Conservation (phyloP, 768 basidiomycete species). For the Rhizopogon vinicolor region DNA sequence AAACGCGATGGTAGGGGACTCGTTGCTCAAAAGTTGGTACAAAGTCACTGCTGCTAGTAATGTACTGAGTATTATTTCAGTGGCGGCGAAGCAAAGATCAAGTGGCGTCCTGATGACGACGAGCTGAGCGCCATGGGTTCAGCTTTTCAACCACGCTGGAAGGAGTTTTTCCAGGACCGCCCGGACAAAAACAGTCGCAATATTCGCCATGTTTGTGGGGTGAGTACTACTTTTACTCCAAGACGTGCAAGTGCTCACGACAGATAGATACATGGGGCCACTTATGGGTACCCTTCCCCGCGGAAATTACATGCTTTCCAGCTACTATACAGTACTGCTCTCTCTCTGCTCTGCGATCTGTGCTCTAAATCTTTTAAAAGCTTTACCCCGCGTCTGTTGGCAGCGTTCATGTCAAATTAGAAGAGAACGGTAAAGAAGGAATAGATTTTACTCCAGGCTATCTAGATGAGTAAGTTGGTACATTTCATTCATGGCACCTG, state of each 20-base stretch:
- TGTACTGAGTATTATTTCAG: constrained; percentile 21
- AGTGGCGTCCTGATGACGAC: constrained; percentile 43
- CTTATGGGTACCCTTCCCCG: constrained; percentile 1
- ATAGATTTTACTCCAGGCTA: constrained; percentile 43
- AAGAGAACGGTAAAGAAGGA: constrained; percentile 32
- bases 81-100: constrained; percentile 50
- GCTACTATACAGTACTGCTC: constrained; percentile 26
- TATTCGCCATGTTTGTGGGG: constrained; percentile 39
- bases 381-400: constrained; percentile 44
- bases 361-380: constrained; percentile 4
- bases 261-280: background rate
- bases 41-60: background rate
- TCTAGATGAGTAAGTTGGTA: constrained; percentile 34
- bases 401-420: constrained; percentile 43
- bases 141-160: constrained; percentile 45
- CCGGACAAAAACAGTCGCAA: constrained; percentile 54
- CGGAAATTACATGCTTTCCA: constrained; percentile 12
- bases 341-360: background rate
- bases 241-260: background rate
- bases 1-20: constrained; percentile 39
- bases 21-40: constrained; percentile 51
- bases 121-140: constrained; percentile 48
- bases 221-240: constrained; percentile 11
- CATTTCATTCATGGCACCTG: background rate
- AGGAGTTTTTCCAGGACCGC: constrained; percentile 40